These are phyloP conservation scores for Gossypium aridum DNA, from an alignment of 441 rosid genomes.

Conservation along the genomic window DNA sequence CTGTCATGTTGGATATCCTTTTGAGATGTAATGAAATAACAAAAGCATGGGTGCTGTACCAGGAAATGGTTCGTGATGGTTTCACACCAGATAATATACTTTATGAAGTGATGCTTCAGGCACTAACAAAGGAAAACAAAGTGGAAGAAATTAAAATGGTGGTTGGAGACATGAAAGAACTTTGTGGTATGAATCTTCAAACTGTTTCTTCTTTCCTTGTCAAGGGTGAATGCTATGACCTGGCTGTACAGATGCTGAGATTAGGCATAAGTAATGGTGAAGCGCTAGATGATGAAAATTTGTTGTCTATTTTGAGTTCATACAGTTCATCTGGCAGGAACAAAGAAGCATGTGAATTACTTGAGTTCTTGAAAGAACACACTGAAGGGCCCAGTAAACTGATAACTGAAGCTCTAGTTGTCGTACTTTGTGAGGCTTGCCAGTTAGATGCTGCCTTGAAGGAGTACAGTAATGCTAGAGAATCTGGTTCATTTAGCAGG, in stretches of 20 bases:
- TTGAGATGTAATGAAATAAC: conserved; percentile 52
- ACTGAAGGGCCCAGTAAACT: conserved; percentile 39
- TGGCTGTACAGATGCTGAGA: conserved; percentile 66
- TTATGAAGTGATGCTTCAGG: conserved; percentile 50
- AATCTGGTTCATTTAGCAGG: conserved; percentile 37
- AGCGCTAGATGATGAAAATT: conserved; percentile 49
- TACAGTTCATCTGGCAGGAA: conserved; percentile 74
- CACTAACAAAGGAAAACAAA: conserved; percentile 47
- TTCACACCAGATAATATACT: conserved; percentile 47
- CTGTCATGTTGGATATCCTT: conserved; percentile 79
- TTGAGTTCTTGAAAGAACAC: conserved; percentile 62
- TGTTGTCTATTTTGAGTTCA: conserved; percentile 66
- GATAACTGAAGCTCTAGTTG: conserved; percentile 61
- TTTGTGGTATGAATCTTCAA: conserved; percentile 59
- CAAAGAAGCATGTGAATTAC: conserved; percentile 77
- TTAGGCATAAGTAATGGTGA: conserved; percentile 42
- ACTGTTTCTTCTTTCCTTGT: conserved; percentile 66
- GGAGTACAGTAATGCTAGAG: conserved; percentile 47
- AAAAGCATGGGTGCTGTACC: conserved; percentile 59
- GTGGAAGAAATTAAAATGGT: conserved; percentile 52
- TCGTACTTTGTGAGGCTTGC: conserved; percentile 64
- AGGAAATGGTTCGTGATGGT: conserved; percentile 63
- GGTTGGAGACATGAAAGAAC: conserved; percentile 65
- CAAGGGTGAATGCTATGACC: conserved; percentile 80
- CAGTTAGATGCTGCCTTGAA: conserved; percentile 57